Conservation (phyloP, 129 eudicot genomes). For the Artemisia argyi region DNA sequence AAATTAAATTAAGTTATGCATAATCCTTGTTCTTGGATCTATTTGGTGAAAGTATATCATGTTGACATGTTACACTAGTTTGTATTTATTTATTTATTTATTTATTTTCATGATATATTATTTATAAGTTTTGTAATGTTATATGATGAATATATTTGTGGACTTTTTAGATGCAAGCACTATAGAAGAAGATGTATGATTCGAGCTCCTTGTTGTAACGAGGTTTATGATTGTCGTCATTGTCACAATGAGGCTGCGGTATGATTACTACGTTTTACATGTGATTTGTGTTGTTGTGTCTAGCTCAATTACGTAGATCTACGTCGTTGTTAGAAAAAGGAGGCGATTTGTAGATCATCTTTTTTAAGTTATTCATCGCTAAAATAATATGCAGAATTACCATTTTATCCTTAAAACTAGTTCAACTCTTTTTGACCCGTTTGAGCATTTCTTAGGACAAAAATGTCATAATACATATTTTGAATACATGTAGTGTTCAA, state of each 20-base stretch:
- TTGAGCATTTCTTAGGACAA: too few species aligned
- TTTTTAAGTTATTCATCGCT: too few species aligned
- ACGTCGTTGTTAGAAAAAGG: too few species aligned
- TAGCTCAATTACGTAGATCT: not conserved
- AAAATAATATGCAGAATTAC: too few species aligned
- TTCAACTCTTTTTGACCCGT: too few species aligned
- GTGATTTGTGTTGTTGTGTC: not conserved
- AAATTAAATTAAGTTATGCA: too few species aligned
- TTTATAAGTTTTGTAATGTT: not conserved
- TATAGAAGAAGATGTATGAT: conserved; percentile 94
- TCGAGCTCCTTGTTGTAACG: conserved; percentile 97
- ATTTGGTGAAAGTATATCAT: too few species aligned
- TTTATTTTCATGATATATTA: not conserved
- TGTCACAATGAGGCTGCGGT: conserved; percentile 97
- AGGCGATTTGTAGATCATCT: too few species aligned
- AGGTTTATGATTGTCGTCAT: conserved; percentile 90
- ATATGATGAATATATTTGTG: conserved; percentile 1
- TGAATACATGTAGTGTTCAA: not conserved
- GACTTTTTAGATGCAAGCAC: conserved; percentile 73
- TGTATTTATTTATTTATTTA: too few species aligned
- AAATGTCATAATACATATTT: not conserved
- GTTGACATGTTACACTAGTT: too few species aligned
- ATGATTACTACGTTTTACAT: not conserved
- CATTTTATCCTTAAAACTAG: too few species aligned
- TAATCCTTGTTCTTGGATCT: too few species aligned